Evolutionary conservation across 2,329 filamentous ascomycete genomes (phyloP), one percentile per base, ranked within the genome.

Genomic region (Trichothecium roseum): DNA sequence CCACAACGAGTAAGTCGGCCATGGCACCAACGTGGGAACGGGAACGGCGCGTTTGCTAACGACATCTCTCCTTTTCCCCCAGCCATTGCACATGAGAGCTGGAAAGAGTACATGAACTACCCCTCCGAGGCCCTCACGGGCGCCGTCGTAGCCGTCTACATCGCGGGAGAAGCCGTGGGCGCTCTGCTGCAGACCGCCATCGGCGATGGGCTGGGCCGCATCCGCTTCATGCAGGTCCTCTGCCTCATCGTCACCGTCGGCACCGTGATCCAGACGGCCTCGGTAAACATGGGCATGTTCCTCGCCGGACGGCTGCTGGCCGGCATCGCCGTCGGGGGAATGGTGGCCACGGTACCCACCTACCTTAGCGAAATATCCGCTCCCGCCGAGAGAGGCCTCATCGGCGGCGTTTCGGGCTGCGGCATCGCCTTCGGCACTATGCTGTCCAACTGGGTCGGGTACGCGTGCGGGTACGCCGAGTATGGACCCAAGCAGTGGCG

Each of bases 81-180:
- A 68, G 64, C 72, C 15, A 77, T 77, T 37, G 71, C 72, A 3
- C 72, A 77, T 46, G 47, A 69, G 44, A 74, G 69, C 46, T 77
- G 71, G 71, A 64, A 71, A 30, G 60, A 69, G 30, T 77, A 76
- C 50, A 76, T 77, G 71, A 37, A 59, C 10, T 47, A 70, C 33
- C 72, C 72, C 3, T 71, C 67, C 3, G 59, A 68, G 42, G 69
- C 63, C 4, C 49, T 75, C 13, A 75, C 69, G 2, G 72, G 72
- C 36, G 66, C 68, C 17, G 65, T 75, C 3, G 70, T 74, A 4
- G 60, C 72, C 5, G 65, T 74, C 3, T 77, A 76, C 44, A 73
- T 77, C 40, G 72, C 72, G 5, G 73, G 73, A 18, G 72, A 78
- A 50, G 69, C 69, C 10, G 51, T 68, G 5, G 72, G 73, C 2